Base-by-base conservation (phyloP, 169 alveolate genomes). In the Eimeria praecox region DNA sequence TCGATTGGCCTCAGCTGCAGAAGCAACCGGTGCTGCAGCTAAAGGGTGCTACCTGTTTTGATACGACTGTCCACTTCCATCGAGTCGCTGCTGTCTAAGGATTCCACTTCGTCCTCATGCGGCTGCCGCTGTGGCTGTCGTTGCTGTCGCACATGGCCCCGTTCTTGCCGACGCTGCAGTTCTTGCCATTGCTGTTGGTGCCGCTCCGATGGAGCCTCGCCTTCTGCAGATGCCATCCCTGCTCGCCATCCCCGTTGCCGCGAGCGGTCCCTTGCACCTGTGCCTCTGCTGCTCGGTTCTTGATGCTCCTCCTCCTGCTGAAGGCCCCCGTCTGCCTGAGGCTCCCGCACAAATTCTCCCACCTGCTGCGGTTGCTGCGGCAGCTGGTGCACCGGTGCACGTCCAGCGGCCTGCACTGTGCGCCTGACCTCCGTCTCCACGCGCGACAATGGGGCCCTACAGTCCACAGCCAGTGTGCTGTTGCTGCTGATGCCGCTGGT, bases 41-140 rank as follows among this genome's bases (percentile, higher is more conserved):
- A 35, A 83, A 35, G 30, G 33, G 49, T 5, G 3, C 24, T 56
- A 54, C 92, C 92, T 56, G 92, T 42, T 40, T 52, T 54, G 80
- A 56, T 38, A 69, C 35, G 92, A 24, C 62, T 86, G 92, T 62
- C 92, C 54, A 54, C 78, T 59, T 62, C 92, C 92, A 86, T 86
- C 64, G 62, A 40, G 22, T 56, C 92, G 78, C 54, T 56, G 92
- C 92, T 33, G 38, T 42, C 92, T 33, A 46, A 27, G 46, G 92
- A 20, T 4, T 85, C 78, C 27, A 52, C 77, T 85, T 56, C 82
- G 46, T 86, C 82, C 92, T 86, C 92, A 35, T 40, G 80, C 38
- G 2, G 38, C 75, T 6, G 54, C 66, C 59, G 82, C 92, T 27
- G 92, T 59, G 3, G 77, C 33, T 56, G 92, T 30, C 40, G 78